Percentiles rank a stretch among this genome's conserved stretches.
phyloP scores from a whole-genome alignment of 306 rosid genomes.

The Mucuna pruriens region DNA sequence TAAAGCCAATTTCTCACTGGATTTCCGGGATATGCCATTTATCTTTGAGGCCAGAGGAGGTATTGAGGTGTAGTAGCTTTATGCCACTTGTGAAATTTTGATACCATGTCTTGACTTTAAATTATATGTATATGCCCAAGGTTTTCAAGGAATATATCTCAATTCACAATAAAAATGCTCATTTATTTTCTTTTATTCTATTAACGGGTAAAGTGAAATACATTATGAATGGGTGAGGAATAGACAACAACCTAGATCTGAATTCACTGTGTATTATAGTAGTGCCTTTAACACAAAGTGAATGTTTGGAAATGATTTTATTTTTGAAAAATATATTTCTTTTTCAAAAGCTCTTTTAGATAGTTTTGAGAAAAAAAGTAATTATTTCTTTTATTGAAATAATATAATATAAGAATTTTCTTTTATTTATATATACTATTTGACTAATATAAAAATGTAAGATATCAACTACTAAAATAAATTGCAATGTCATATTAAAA shows the following conservation, averaged over 20 bases:
- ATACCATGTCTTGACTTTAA: conserved; percentile 28
- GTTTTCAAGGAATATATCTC: conserved; percentile 27
- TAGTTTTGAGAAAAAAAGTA: too few relatives aligned
- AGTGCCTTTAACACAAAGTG: not conserved
- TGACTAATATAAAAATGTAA: too few relatives aligned
- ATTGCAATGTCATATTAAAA: too few relatives aligned
- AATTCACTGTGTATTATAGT: too few relatives aligned
- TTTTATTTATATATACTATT: too few relatives aligned
- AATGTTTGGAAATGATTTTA: not conserved
- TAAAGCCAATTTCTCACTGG: conserved; percentile 47
- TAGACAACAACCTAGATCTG: not conserved
- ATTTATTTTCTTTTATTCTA: conserved; percentile 19
- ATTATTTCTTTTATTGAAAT: too few relatives aligned
- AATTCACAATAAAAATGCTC: not conserved
- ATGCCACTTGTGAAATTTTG: conserved; percentile 36
- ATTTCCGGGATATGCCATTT: conserved; percentile 61
- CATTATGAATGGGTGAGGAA: not conserved
- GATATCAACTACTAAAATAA: too few relatives aligned
- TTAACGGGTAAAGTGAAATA: not conserved
- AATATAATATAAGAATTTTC: too few relatives aligned
- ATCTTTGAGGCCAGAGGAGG: too few relatives aligned
- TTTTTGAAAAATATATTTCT: too few relatives aligned
- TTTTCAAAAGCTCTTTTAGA: too few relatives aligned
- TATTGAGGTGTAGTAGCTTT: conserved; percentile 26
- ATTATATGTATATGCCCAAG: conserved; percentile 3